Evolutionary conservation across 1,139 yeast species (phyloP).

Genomic region (Suhomyces wounanorum): DNA sequence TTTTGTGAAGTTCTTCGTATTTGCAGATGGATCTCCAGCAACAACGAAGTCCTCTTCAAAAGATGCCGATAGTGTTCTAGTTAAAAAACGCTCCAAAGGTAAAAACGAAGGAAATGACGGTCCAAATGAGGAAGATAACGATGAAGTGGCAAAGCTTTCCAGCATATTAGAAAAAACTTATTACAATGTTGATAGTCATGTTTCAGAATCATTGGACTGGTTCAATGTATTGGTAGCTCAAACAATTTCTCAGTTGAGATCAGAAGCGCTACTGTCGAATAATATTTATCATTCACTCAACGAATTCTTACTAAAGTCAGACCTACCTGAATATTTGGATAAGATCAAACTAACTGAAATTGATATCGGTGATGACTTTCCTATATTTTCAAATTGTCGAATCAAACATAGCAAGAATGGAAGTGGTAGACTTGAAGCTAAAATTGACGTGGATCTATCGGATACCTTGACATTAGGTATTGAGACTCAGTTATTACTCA

Average conservation of each 20-base stretch:
- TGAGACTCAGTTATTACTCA: slow-evolving; percentile 77
- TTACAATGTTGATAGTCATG: slow-evolving; percentile 84
- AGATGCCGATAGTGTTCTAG: slow-evolving; percentile 43
- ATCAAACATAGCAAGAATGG: slow-evolving; percentile 59
- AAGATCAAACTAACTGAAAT: slow-evolving; percentile 79
- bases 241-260: slow-evolving; percentile 79
- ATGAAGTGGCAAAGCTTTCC: slow-evolving; percentile 24
- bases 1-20: slow-evolving; percentile 84
- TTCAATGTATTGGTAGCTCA: slow-evolving; percentile 93
- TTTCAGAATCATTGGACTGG: slow-evolving; percentile 94
- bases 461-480: slow-evolving; percentile 90
- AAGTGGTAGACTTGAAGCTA: slow-evolving; percentile 73
- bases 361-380: slow-evolving; percentile 93
- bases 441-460: slow-evolving; percentile 87
- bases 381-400: slow-evolving; percentile 91
- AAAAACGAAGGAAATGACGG: slow-evolving; percentile 12
- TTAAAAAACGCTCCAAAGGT: slow-evolving; percentile 32
- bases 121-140: slow-evolving; percentile 28
- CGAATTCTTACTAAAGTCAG: slow-evolving; percentile 50
- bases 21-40: slow-evolving; percentile 64
- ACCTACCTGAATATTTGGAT: slow-evolving; percentile 79
- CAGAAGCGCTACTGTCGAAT: slow-evolving; percentile 82
- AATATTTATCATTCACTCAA: slow-evolving; percentile 80
- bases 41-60: slow-evolving; percentile 31
- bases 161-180: slow-evolving; percentile 84